phyloP scores from a whole-genome alignment of 129 eudicot genomes.

The Pulicaria dysenterica region DNA sequence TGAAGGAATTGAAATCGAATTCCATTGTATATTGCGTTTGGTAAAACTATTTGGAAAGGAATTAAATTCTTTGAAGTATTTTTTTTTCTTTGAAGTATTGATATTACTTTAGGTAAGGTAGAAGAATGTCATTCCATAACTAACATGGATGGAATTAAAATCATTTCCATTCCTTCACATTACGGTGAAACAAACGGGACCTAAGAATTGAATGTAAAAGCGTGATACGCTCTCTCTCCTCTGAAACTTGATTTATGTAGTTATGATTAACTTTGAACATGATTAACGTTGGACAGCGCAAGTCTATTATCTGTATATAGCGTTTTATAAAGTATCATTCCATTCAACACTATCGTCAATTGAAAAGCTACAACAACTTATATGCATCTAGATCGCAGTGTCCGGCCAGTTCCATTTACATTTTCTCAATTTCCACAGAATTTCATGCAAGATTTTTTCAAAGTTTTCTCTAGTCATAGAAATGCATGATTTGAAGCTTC shows the following conservation, averaged over 20 bases:
- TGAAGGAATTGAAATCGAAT: too few species aligned
- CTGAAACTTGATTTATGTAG: background rate
- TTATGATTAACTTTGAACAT: background rate
- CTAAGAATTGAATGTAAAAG: too few species aligned
- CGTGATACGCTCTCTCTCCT: too few species aligned
- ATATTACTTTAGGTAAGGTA: too few species aligned
- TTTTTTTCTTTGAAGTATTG: too few species aligned
- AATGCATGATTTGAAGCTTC: conserved; percentile 12
- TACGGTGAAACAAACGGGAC: too few species aligned
- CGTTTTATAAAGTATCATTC: conserved; percentile 17
- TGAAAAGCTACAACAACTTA: background rate
- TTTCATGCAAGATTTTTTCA: conserved; percentile 11
- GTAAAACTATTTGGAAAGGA: too few species aligned
- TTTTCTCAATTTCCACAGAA: conserved; percentile 11
- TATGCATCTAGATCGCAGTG: conserved; percentile 15
- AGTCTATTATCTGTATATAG: background rate
- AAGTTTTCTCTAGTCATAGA: background rate
- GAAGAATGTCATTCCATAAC: too few species aligned
- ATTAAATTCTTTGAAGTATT: too few species aligned
- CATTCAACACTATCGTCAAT: conserved; percentile 9
- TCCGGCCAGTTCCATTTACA: background rate
- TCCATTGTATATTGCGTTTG: too few species aligned
- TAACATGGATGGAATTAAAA: too few species aligned
- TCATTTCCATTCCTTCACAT: too few species aligned
- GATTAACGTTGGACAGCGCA: background rate